These are phyloP conservation scores for Schizosaccharomyces octosporus DNA, from an alignment of 805 yeast species.

Conservation along the genomic window DNA sequence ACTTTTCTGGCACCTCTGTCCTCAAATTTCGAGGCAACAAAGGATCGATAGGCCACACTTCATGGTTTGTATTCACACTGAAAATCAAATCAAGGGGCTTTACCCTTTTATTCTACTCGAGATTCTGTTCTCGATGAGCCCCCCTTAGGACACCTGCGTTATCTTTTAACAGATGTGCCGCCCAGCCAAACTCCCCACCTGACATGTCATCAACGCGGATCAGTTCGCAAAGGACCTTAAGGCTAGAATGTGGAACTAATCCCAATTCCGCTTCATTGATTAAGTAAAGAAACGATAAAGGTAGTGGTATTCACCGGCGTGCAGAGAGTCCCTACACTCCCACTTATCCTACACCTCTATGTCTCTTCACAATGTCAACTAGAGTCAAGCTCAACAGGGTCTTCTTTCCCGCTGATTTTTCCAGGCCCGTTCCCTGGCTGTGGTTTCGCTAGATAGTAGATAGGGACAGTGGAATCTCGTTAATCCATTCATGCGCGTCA, in stretches of 20 bases:
- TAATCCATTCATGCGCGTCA: slow-evolving; percentile 7
- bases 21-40: slow-evolving; percentile 22
- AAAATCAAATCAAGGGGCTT: slow-evolving; percentile 24
- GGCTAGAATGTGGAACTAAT: slow-evolving; percentile 16
- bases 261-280: slow-evolving; percentile 20
- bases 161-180: slow-evolving; percentile 25
- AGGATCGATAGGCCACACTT: slow-evolving; percentile 28
- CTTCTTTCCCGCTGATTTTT: slow-evolving; percentile 17
- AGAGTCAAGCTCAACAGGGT: slow-evolving; percentile 19
- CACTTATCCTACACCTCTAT: slow-evolving; percentile 20
- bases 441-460: slow-evolving; percentile 13
- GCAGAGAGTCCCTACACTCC: slow-evolving; percentile 16
- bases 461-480: slow-evolving; percentile 14
- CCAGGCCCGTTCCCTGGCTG: slow-evolving; percentile 11
- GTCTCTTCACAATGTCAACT: slow-evolving; percentile 20
- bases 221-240: slow-evolving; percentile 15
- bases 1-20: slow-evolving; percentile 24
- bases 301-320: slow-evolving; percentile 22
- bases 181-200: slow-evolving; percentile 21
- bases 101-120: slow-evolving; percentile 25
- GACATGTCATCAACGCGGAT: slow-evolving; percentile 19
- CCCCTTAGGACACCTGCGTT: slow-evolving; percentile 24
- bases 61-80: slow-evolving; percentile 24
- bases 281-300: slow-evolving; percentile 18
- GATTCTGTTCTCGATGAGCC: slow-evolving; percentile 25